Percentiles rank a stretch among this genome's conserved stretches.
Conservation (phyloP, 2,329 filamentous ascomycete genomes). For the Diplodia scrobiculata region DNA sequence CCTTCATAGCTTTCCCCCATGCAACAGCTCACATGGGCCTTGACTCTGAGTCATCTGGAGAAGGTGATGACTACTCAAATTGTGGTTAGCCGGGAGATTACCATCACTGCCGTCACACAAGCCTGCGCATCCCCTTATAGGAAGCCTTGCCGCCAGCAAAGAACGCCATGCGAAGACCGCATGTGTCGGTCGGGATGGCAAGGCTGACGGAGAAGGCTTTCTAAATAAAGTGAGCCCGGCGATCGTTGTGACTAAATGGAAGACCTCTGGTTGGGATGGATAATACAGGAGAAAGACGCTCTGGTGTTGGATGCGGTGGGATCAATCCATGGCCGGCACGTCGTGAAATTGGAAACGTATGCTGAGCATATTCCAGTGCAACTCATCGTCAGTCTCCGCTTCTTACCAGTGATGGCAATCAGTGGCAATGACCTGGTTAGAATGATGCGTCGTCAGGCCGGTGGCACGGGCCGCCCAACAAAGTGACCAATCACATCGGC, state of each 20-base stretch:
- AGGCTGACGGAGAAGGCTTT: background rate
- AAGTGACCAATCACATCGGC: conserved; percentile 19
- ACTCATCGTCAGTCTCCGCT: background rate
- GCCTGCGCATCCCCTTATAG: background rate
- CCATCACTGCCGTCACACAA: background rate
- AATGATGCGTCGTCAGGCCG: conserved; percentile 16
- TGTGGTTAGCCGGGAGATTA: background rate
- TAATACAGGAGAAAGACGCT: background rate
- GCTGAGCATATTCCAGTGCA: background rate
- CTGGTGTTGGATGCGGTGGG: background rate
- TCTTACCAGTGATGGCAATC: background rate
- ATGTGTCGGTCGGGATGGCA: background rate
- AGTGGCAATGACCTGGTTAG: background rate
- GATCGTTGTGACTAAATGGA: background rate
- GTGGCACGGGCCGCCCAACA: conserved; percentile 10
- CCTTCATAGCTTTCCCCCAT: background rate
- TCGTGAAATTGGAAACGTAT: background rate
- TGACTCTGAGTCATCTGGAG: background rate
- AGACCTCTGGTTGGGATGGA: background rate
- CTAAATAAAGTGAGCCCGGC: background rate
- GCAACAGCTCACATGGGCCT: background rate
- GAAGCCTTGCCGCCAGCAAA: background rate
- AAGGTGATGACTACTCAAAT: background rate
- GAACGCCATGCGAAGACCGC: background rate
- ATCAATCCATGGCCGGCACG: background rate